Base-by-base conservation (phyloP, 2,329 filamentous ascomycete genomes). In the Paecilomyces formosus region DNA sequence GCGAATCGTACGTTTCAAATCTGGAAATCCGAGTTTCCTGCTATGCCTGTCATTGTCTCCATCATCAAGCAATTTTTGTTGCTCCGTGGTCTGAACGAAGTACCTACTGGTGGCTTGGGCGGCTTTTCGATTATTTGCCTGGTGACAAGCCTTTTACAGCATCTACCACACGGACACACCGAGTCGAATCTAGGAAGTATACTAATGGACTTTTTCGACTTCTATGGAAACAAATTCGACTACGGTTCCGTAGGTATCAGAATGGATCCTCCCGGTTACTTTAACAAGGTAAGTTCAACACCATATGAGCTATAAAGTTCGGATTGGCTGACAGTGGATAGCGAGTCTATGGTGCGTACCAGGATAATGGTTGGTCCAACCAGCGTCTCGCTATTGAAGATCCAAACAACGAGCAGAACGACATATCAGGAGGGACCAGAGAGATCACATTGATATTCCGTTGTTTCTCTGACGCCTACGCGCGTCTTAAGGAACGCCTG, bases 101-200 rank as follows among this genome's bases (percentile, higher is more conserved):
- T 96, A 3, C 88, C 90, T 49, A 90, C 86, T 61, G 94, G 94
- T 58, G 94, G 94, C 2, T 85, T 99, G 56, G 94, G 94, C 57
- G 94, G 94, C 2, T 97, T 97, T 70, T 90, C 92, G 1, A 88
- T 96, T 63, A 97, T 93, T 58, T 99, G 94, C 77, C 81, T 99
- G 62, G 90, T 97, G 5, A 90, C 94, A 59, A 94, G 89, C 78
- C 86, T 96, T 73, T 77, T 97, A 53, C 89, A 96, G 70, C 80
- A 90, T 63, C 85, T 92, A 79, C 90, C 91, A 9, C 82, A 87
- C 61, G 79, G 87, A 1, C 85, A 89, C 3, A 79, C 82, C 1
- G 80, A 85, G 39, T 81, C 87, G 54, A 86, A 95, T 64, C 82
- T 96, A 1, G 92, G 92, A 12, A 84, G 92, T 64, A 79, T 95